Evolutionary conservation across 106 monocot genomes (phyloP), one percentile per base, ranked within the genome.

Genomic region (Acorus gramineus): DNA sequence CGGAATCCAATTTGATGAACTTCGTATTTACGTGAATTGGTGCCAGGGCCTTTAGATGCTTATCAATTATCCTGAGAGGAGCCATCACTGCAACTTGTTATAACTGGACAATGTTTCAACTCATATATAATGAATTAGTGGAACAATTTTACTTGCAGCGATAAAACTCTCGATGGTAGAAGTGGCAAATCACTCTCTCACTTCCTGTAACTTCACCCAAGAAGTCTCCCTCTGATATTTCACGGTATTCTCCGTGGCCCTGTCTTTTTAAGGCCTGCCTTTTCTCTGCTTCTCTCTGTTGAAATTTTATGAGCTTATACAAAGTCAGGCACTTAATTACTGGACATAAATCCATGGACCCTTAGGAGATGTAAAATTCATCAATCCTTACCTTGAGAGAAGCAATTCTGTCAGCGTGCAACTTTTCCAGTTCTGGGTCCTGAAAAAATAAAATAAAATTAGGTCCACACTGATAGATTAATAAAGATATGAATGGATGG

Each of bases 341-440:
- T 43, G 8, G 7, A 66, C 52, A 3, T 43, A 5, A 50, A 50
- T 46, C 59, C 4, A 43, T 10, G 8, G n/a, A 46, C 13, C 3
- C 11, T 43, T 10, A 50, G 11, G 14, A 13, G n/a, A 55, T 2
- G 54, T 55, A 55, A 67, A 9, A 42, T 56, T 3, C n/a, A 10
- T 50, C 53, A 51, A 43, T 54, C 46, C 13, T 7, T 74, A 98
- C 96, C 91, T 92, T 98, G 10, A 92, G 77, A 72, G 91, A 79
- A 60, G 90, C 87, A 70, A 98, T 83, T 60, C 91, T 77, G 12
- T 96, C 96, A 42, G 96, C 85, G 57, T 96, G 96, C 61, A 96
- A 66, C 69, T 83, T 91, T 77, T 96, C 96, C 55, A 96, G 83
- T 68, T 92, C 91, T 5, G 96, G 96, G 65, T 98, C 96, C 96